Conservation (phyloP, 2,329 filamentous ascomycete genomes). For the Cercospora nicotianae region DNA sequence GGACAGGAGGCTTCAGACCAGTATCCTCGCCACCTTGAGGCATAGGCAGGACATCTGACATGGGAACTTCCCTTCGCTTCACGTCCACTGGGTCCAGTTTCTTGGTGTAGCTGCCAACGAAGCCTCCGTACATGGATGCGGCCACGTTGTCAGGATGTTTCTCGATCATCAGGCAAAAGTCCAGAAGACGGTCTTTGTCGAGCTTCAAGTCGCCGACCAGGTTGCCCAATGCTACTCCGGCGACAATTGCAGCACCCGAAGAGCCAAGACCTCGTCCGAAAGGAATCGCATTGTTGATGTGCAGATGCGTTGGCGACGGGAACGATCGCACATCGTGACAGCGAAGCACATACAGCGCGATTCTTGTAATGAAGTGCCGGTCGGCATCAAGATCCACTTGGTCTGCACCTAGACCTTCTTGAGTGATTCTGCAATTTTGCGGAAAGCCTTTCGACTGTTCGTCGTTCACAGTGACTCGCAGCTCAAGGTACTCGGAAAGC, state of each 20-base stretch:
- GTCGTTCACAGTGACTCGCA: conserved; percentile 74
- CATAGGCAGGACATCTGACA: conserved; percentile 87
- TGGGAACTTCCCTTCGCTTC: conserved; percentile 86
- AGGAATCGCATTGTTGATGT: conserved; percentile 94
- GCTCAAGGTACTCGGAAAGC: conserved; percentile 88
- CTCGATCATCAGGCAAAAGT: conserved; percentile 96
- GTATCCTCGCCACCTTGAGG: conserved; percentile 91
- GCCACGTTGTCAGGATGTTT: conserved; percentile 93
- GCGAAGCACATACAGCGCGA: conserved; percentile 89
- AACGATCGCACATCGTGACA: conserved; percentile 87
- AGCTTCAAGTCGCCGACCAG: conserved; percentile 79
- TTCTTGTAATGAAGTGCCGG: conserved; percentile 88
- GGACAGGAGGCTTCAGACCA: conserved; percentile 78
- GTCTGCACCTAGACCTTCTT: conserved; percentile 77
- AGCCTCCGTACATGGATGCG: conserved; percentile 91
- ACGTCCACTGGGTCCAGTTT: conserved; percentile 86
- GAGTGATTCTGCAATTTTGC: conserved; percentile 85
- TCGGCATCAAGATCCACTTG: conserved; percentile 82
- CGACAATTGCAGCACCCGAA: conserved; percentile 91
- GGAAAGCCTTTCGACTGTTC: conserved; percentile 57
- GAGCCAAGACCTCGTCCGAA: conserved; percentile 91
- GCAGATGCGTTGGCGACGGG: conserved; percentile 81
- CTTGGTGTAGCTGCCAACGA: conserved; percentile 94
- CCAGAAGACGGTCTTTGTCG: conserved; percentile 78
- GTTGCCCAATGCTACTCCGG: conserved; percentile 89